Evolutionary conservation across 371 early-diverging fungal species (phyloP).

Genomic region (Mucor plumbeus): DNA sequence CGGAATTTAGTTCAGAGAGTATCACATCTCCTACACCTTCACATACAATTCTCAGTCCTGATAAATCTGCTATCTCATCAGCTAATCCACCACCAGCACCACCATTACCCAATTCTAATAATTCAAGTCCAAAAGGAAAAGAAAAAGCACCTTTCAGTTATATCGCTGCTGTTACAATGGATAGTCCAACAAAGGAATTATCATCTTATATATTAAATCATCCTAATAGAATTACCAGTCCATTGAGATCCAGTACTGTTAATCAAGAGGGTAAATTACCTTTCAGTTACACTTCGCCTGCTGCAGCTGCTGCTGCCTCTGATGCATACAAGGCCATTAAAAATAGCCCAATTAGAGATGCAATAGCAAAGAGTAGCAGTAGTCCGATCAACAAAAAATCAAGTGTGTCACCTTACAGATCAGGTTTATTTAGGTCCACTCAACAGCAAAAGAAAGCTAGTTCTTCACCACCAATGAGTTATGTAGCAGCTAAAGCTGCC

Average conservation of each 20-base stretch:
- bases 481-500: not conserved
- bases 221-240: not conserved
- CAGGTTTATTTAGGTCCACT: not conserved
- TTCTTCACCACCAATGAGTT: not conserved
- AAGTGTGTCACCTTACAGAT: not conserved
- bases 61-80: not conserved
- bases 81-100: not conserved
- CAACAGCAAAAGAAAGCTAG: not conserved
- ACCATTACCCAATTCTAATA: not conserved
- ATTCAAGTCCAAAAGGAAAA: not conserved
- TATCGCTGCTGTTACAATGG: no score
- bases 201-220: no score
- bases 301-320: not conserved
- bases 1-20: not conserved
- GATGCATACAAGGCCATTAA: not conserved
- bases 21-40: slow-evolving; percentile 8
- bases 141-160: no score
- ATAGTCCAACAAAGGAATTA: no score
- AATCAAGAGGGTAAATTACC: not conserved
- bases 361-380: not conserved
- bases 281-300: not conserved
- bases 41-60: not conserved
- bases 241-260: not conserved
- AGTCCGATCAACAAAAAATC: no score
- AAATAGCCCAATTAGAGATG: not conserved